Evolutionary conservation across 805 yeast genomes (phyloP).

Genomic region (Kuraishia borneana): DNA sequence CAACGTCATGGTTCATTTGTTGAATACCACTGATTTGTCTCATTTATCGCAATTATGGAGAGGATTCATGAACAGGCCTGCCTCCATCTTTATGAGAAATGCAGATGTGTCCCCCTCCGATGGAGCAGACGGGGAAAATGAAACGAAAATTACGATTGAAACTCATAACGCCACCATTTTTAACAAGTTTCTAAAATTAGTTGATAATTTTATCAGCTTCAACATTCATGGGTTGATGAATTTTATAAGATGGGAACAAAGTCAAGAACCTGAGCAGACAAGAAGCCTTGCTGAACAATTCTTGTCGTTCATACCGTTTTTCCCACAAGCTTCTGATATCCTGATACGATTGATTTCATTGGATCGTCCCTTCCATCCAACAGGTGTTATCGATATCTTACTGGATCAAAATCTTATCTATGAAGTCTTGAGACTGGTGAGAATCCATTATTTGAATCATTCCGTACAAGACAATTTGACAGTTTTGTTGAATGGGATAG

Average conservation of each 20-base stretch:
- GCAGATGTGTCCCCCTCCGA: background rate
- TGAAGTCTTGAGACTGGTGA: constrained; percentile 60
- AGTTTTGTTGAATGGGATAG: constrained; percentile 84
- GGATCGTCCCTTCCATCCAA: constrained; percentile 80
- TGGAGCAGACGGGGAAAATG: background rate
- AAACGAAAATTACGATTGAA: constrained; percentile 7
- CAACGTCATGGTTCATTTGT: constrained; percentile 9
- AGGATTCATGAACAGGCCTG: constrained; percentile 14
- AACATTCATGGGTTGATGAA: constrained; percentile 66
- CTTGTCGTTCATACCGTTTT: constrained; percentile 61
- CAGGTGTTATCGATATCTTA: constrained; percentile 71
- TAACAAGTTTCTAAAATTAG: constrained; percentile 61
- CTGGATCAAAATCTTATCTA: constrained; percentile 60
- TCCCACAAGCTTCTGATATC: constrained; percentile 86
- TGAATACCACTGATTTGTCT: constrained; percentile 6
- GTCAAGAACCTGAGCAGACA: constrained; percentile 25
- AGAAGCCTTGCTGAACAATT: constrained; percentile 58
- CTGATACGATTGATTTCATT: constrained; percentile 78
- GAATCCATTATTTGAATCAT: constrained; percentile 8
- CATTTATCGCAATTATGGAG: constrained; percentile 18
- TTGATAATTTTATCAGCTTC: constrained; percentile 74
- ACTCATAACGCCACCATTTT: constrained; percentile 16
- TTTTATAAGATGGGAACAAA: constrained; percentile 45
- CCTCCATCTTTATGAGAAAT: background rate
- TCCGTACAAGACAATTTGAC: constrained; percentile 33